phyloP scores from a whole-genome alignment of 495 filamentous ascomycete genomes.

The Hypomontagnella submonticulosa region DNA sequence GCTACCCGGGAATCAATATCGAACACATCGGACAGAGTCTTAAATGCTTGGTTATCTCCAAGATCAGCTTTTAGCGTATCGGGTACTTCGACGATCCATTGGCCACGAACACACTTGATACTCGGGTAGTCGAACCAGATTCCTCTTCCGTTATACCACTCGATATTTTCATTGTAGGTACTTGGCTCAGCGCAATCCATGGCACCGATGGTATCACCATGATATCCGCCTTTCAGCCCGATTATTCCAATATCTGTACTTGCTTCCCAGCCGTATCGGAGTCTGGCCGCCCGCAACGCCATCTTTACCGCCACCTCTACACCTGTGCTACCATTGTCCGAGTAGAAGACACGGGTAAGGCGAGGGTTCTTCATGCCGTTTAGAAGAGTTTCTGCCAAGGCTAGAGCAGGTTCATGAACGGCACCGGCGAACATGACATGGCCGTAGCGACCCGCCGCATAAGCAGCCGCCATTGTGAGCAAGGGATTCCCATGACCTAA shows the following conservation, averaged over 20 bases:
- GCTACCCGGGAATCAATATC: conserved; percentile 62
- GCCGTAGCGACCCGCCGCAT: conserved; percentile 83
- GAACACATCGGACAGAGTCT: conserved; percentile 67
- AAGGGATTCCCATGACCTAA: conserved; percentile 77
- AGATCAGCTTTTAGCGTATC: conserved; percentile 57
- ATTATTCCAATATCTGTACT: conserved; percentile 67
- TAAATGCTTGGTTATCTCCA: conserved; percentile 59
- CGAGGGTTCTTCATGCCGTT: conserved; percentile 67
- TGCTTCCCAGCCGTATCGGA: conserved; percentile 71
- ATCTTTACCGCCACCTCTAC: conserved; percentile 86
- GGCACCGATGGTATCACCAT: conserved; percentile 83
- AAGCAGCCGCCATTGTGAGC: conserved; percentile 74
- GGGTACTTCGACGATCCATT: conserved; percentile 70
- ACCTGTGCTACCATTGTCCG: conserved; percentile 82
- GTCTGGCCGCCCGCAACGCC: conserved; percentile 71
- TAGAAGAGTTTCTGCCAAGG: conserved; percentile 69
- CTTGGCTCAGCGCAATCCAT: conserved; percentile 83
- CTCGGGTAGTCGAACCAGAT: conserved; percentile 81
- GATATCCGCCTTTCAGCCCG: conserved; percentile 79
- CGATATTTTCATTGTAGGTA: conserved; percentile 77
- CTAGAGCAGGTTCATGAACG: conserved; percentile 75
- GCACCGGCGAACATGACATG: conserved; percentile 85
- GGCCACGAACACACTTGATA: conserved; percentile 69
- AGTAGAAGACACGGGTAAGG: conserved; percentile 75
- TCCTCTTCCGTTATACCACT: conserved; percentile 80